phyloP scores from a whole-genome alignment of 108 stramenopile genomes.

The Pelagomonas calceolata region DNA sequence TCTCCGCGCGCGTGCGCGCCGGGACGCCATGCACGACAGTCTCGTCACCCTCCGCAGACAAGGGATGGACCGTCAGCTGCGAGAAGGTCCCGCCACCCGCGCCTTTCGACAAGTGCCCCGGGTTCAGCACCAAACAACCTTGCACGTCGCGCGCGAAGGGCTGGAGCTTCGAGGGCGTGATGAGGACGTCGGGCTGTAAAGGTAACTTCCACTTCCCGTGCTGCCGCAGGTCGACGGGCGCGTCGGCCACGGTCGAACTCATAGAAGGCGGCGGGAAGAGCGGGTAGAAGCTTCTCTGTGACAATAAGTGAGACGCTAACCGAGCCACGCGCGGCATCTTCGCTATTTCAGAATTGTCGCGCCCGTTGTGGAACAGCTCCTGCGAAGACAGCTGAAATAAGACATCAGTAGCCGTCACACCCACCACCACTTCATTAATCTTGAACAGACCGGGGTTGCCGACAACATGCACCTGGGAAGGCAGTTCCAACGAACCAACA shows the following conservation, averaged over 20 bases:
- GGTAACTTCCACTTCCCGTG: slow-evolving; percentile 17
- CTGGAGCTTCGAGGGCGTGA: slow-evolving; percentile 31
- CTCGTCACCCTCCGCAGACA: neutral
- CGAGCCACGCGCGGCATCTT: slow-evolving; percentile 23
- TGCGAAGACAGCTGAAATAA: slow-evolving; percentile 30
- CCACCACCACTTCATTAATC: neutral
- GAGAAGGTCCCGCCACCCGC: neutral
- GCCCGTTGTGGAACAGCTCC: slow-evolving; percentile 9
- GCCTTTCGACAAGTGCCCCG: slow-evolving; percentile 7
- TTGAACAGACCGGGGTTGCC: neutral
- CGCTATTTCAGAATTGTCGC: neutral
- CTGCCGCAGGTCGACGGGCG: slow-evolving; percentile 31
- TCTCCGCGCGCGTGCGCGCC: neutral
- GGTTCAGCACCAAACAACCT: slow-evolving; percentile 19
- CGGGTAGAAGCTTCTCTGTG: slow-evolving; percentile 41
- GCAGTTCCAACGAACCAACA: neutral
- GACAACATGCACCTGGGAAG: neutral
- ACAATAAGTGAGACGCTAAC: slow-evolving; percentile 33
- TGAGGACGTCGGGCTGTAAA: slow-evolving; percentile 32
- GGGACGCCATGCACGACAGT: neutral
- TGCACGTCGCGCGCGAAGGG: slow-evolving; percentile 28
- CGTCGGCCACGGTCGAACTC: neutral
- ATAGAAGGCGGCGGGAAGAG: slow-evolving; percentile 31
- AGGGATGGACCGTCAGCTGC: neutral
- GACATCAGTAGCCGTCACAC: slow-evolving; percentile 23